Evolutionary conservation across 2,329 filamentous ascomycete species (phyloP).

Genomic region (Colletotrichum sp.): DNA sequence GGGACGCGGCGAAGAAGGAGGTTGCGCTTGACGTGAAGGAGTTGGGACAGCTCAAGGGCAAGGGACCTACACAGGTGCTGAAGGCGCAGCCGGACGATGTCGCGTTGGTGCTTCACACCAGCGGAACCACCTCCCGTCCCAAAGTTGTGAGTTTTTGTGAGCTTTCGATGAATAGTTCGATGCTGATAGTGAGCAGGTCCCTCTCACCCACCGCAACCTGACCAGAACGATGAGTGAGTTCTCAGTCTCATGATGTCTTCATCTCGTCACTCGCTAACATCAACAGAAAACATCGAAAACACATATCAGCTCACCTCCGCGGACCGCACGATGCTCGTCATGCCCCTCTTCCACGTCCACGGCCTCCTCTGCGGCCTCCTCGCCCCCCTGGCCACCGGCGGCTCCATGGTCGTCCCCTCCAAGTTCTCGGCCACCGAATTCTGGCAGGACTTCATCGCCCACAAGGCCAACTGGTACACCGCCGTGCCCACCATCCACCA

Average conservation of each 20-base stretch:
- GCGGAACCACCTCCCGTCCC: constrained; percentile 82
- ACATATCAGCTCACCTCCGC: constrained; percentile 75
- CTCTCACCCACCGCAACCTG: constrained; percentile 81
- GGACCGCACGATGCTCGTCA: constrained; percentile 85
- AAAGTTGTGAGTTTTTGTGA: constrained; percentile 68
- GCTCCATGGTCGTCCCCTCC: constrained; percentile 78
- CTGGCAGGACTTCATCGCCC: constrained; percentile 76
- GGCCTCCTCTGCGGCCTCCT: constrained; percentile 85
- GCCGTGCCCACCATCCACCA: constrained; percentile 94
- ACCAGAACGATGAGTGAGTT: constrained; percentile 76
- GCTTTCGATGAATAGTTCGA: not conserved
- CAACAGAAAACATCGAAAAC: constrained; percentile 72
- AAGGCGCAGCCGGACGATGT: constrained; percentile 75
- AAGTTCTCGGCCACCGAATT: constrained; percentile 86
- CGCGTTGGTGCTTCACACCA: constrained; percentile 81
- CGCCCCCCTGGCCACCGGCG: constrained; percentile 75
- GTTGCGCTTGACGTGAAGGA: constrained; percentile 82
- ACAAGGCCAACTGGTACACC: constrained; percentile 89
- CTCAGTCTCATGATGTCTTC: not conserved
- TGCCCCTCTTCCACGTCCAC: constrained; percentile 91
- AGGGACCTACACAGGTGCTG: constrained; percentile 42
- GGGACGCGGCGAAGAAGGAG: constrained; percentile 67
- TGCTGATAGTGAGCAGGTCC: constrained; percentile 54
- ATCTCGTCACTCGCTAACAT: not conserved
- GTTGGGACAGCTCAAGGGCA: constrained; percentile 65